A percentile compares a stretch with the other conserved stretches of the same genome.
Conservation (phyloP, 371 early-diverging fungal species). For the Syncephalastrum racemosum region DNA sequence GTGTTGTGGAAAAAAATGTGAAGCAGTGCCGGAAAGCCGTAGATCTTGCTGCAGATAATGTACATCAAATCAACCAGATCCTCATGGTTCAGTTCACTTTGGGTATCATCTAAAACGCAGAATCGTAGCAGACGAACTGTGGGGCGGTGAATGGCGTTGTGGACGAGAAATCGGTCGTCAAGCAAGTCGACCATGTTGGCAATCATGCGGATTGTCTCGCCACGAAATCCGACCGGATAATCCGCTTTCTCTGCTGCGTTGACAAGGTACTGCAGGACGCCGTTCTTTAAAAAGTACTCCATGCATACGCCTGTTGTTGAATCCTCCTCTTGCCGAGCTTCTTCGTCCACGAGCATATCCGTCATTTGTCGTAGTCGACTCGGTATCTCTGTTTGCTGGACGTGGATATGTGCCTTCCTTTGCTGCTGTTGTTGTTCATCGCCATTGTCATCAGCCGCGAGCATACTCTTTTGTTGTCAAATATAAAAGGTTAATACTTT, state of each 20-base stretch:
- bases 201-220: conserved; percentile 79
- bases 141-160: conserved; percentile 88
- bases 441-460: conserved; percentile 48
- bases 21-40: conserved; percentile 83
- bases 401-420: conserved; percentile 50
- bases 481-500: not conserved
- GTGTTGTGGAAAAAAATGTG: conserved; percentile 89
- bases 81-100: conserved; percentile 72
- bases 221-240: conserved; percentile 83
- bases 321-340: conserved; percentile 69
- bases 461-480: conserved; percentile 47
- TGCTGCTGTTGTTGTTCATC: conserved; percentile 8
- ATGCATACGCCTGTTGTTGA: conserved; percentile 85
- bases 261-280: conserved; percentile 79
- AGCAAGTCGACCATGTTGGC: conserved; percentile 83
- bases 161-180: conserved; percentile 87
- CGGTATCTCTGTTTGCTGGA: conserved; percentile 83
- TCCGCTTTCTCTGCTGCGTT: conserved; percentile 75
- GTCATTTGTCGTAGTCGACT: conserved; percentile 77
- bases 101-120: conserved; percentile 62
- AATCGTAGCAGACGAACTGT: conserved; percentile 74
- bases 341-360: conserved; percentile 90
- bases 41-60: conserved; percentile 87
- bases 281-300: conserved; percentile 87
- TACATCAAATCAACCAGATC: conserved; percentile 88